These are phyloP conservation scores for Coleophoma eucalyptorum DNA, from an alignment of 2,329 filamentous ascomycete genomes.

Conservation along the genomic window DNA sequence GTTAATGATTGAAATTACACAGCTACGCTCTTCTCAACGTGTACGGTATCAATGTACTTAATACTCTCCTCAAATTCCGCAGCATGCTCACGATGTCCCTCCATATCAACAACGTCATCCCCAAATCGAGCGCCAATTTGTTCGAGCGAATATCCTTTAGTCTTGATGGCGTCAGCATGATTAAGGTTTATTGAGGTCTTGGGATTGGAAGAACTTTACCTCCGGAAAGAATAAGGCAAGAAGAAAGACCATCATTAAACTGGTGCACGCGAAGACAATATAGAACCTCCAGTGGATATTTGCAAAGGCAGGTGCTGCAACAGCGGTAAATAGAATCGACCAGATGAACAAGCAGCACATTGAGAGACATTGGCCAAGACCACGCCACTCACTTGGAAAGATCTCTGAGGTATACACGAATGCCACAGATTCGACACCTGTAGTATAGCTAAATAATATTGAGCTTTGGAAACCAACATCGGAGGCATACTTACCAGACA, in stretches of 20 bases:
- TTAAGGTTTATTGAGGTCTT: not conserved
- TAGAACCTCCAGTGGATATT: not conserved
- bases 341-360: not conserved
- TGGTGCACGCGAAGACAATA: not conserved
- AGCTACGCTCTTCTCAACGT: no score
- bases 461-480: not conserved
- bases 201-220: not conserved
- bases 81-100: not conserved
- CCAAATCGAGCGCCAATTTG: not conserved
- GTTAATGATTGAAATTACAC: no score
- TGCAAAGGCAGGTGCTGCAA: not conserved
- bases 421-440: not conserved
- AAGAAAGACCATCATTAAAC: not conserved
- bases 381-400: constrained; percentile 2
- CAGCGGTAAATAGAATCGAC: not conserved
- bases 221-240: not conserved
- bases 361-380: not conserved
- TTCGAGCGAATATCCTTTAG: not conserved
- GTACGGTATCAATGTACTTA: no score
- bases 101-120: not conserved
- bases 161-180: not conserved
- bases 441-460: not conserved
- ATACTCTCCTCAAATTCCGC: no score
- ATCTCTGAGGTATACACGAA: constrained; percentile 5
- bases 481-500: not conserved